These are phyloP conservation scores for Danielia reshetovae DNA, from an alignment of 805 yeast genomes.

Conservation along the genomic window DNA sequence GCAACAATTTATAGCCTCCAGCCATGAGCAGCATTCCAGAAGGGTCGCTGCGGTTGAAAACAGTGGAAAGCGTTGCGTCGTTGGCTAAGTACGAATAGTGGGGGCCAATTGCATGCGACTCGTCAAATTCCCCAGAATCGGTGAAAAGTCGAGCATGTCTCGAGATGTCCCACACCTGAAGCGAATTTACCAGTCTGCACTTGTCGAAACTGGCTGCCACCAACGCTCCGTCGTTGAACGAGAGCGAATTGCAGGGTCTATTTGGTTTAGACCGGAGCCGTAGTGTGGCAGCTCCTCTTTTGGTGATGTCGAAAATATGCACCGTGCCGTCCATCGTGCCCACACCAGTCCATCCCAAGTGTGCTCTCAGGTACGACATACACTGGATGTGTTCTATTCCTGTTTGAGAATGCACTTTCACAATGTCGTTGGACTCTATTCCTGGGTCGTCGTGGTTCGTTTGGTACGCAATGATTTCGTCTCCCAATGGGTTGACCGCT, in stretches of 20 bases:
- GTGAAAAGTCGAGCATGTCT: conserved; percentile 43
- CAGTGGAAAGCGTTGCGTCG: conserved; percentile 68
- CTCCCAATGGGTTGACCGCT: conserved; percentile 75
- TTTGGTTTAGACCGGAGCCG: conserved; percentile 58
- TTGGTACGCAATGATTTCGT: conserved; percentile 62
- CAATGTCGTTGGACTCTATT: conserved; percentile 48
- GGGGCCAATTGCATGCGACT: conserved; percentile 51
- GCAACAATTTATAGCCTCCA: conserved; percentile 70
- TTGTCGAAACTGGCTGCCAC: conserved; percentile 79
- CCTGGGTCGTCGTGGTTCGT: conserved; percentile 37
- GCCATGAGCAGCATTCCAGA: conserved; percentile 44
- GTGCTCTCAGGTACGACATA: conserved; percentile 53
- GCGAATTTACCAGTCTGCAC: conserved; percentile 68
- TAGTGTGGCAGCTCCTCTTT: conserved; percentile 31
- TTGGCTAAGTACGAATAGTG: conserved; percentile 58
- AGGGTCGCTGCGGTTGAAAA: conserved; percentile 41
- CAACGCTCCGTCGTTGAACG: conserved; percentile 62
- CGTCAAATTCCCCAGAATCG: conserved; percentile 25
- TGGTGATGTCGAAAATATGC: conserved; percentile 55
- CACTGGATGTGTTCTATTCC: conserved; percentile 72
- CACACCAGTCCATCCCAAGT: conserved; percentile 61
- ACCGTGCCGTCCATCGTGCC: conserved; percentile 73
- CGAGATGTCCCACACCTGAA: conserved; percentile 76
- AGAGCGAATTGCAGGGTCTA: conserved; percentile 70
- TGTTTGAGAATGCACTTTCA: conserved; percentile 47